Conservation (phyloP, 1,139 yeast genomes). For the Starmera stellimalicola region DNA sequence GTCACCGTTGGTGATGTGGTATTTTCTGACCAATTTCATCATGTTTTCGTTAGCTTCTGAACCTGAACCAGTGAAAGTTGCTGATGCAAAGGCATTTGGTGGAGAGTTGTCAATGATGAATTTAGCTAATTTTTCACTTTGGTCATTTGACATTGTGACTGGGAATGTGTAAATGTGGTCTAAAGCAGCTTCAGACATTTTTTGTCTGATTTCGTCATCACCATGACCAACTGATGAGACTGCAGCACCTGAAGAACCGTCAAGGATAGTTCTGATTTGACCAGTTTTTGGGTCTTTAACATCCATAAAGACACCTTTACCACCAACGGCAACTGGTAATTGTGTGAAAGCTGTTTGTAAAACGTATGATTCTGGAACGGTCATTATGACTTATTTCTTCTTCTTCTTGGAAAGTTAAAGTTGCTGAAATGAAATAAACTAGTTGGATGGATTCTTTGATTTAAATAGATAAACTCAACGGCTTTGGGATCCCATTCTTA, state of each 20-base stretch:
- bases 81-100: conserved; percentile 43
- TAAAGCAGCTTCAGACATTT: conserved; percentile 39
- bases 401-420: too few relatives aligned
- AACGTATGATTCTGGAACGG: conserved; percentile 2
- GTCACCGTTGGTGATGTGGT: conserved; percentile 42
- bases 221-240: conserved; percentile 54
- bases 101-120: conserved; percentile 45
- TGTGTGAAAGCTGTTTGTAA: conserved; percentile 11
- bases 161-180: conserved; percentile 38
- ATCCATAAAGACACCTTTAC: conserved; percentile 40
- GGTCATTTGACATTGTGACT: conserved; percentile 31
- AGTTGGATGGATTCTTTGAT: neutral
- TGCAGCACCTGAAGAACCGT: conserved; percentile 59
- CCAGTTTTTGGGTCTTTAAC: conserved; percentile 39
- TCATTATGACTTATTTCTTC: too few relatives aligned
- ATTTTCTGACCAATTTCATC: conserved; percentile 46
- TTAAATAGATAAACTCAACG: neutral
- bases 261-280: conserved; percentile 31
- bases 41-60: conserved; percentile 56
- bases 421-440: too few relatives aligned
- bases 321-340: conserved; percentile 24
- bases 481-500: neutral
- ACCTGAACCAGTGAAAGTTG: conserved; percentile 50
- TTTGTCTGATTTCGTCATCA: conserved; percentile 41
- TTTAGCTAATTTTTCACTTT: conserved; percentile 42